These are phyloP conservation scores for Colletotrichum falcatum DNA, from an alignment of 2,329 filamentous ascomycete species.

Conservation along the genomic window DNA sequence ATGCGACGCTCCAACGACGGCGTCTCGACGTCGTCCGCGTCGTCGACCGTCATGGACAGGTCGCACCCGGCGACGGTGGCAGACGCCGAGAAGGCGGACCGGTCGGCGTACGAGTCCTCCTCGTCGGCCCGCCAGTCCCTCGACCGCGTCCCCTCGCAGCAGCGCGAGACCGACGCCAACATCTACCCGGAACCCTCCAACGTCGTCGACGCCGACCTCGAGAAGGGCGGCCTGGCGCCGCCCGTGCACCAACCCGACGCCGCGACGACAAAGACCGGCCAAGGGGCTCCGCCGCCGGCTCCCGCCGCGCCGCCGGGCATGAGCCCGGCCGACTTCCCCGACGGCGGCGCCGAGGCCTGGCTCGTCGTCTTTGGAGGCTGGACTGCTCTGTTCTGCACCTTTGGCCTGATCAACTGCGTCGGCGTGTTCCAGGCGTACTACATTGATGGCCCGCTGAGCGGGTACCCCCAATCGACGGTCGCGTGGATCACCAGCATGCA, in stretches of 20 bases:
- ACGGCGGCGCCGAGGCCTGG: constrained; percentile 70
- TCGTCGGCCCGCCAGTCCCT: constrained; percentile 41
- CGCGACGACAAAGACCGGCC: neutral
- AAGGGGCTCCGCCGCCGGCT: constrained; percentile 29
- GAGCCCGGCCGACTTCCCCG: constrained; percentile 66
- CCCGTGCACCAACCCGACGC: neutral
- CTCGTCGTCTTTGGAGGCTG: constrained; percentile 64
- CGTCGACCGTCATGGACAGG: constrained; percentile 38
- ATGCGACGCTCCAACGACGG: constrained; percentile 30
- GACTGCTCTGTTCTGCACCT: constrained; percentile 58
- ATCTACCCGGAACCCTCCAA: constrained; percentile 49
- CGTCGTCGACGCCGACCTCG: constrained; percentile 50
- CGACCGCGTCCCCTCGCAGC: constrained; percentile 49
- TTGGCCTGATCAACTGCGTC: constrained; percentile 58
- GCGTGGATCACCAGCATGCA: constrained; percentile 71
- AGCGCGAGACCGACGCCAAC: constrained; percentile 51
- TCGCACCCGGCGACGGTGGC: constrained; percentile 21
- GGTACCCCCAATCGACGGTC: constrained; percentile 63
- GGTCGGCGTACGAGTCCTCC: constrained; percentile 39
- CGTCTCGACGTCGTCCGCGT: constrained; percentile 38
- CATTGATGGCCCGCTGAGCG: constrained; percentile 57
- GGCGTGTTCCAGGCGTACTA: constrained; percentile 73
- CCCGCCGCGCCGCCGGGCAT: constrained; percentile 40
- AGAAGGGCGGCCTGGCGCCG: constrained; percentile 46
- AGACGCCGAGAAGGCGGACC: constrained; percentile 35